phyloP scores from a whole-genome alignment of 768 basidiomycete genomes.

The Mycena olivaceomarginata region DNA sequence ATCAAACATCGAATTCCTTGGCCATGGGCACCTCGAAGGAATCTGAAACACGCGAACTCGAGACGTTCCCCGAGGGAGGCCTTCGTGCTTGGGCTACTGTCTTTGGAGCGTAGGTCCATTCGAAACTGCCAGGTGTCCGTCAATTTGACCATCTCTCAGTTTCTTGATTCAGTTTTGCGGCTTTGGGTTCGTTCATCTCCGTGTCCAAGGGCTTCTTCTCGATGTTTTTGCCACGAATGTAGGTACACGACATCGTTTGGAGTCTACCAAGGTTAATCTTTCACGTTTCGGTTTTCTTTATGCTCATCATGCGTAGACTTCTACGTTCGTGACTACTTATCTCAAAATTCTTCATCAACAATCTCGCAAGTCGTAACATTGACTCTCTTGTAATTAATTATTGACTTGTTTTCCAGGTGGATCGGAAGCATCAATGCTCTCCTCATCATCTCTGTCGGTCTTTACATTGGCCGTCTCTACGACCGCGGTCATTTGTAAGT shows the following conservation, averaged over 20 bases:
- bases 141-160: background rate
- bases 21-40: background rate
- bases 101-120: background rate
- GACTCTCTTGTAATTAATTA: background rate
- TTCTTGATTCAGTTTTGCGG: background rate
- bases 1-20: background rate
- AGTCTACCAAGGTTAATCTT: background rate
- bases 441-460: background rate
- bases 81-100: background rate
- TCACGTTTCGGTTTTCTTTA: background rate
- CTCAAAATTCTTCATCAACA: background rate
- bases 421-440: background rate
- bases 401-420: background rate
- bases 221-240: background rate
- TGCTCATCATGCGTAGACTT: background rate
- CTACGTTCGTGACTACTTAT: slow-evolving; percentile 1
- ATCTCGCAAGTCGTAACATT: background rate
- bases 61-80: background rate
- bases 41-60: background rate
- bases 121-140: background rate
- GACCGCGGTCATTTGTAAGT: slow-evolving; percentile 6
- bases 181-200: background rate
- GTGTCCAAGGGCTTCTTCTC: background rate
- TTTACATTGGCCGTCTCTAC: background rate
- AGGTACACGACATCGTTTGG: background rate